Evolutionary conservation across 2,329 filamentous ascomycete species (phyloP), one percentile per base, ranked within the genome.

Genomic region (Phyllosticta paracitricarpa): DNA sequence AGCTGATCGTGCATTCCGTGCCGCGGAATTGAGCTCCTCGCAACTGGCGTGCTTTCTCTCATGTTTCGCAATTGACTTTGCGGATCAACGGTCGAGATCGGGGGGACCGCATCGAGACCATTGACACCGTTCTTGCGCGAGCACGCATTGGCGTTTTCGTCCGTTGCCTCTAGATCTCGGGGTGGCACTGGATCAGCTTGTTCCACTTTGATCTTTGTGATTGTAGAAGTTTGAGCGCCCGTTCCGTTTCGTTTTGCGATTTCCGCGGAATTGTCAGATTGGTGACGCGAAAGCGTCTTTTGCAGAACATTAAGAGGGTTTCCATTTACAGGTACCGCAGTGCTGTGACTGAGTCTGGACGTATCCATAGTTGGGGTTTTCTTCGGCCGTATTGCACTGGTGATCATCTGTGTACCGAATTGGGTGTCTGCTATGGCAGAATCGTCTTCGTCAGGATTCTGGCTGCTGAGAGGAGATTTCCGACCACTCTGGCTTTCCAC

Each of bases 391-490:
- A n/a, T 22, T 26, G 26, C 17, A 24, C n/a, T n/a, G 35, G 58
- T 24, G 35, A 53, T 10, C n/a, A 30, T 22, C 51, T 62, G 60
- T 25, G 60, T 58, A 14, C 24, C 60, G 19, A 56, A 58, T 17
- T 58, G 60, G 6, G 51, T 55, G 17, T 53, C 25, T 22, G n/a
- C 40, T 6, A 40, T 51, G 17, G 28, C 12, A 4, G 56, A 26
- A 9, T 8, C 22, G 3, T 25, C 40, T n/a, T 35, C 17, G 0
- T 9, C 51, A 7, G n/a, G 30, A 22, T 26, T 19, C 7, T 14
- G 7, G 28, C 10, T 5, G 28, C 8, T 54, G 54, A n/a, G 48
- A 57, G 6, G 53, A 14, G 2, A 30, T 22, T 6, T 61, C 54
- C 14, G 35, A 54, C 26, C 54, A 5, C 25, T n/a, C n/a, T 56